Conservation (phyloP, 2,329 filamentous ascomycete species). For the Paramyrothecium roridum region DNA sequence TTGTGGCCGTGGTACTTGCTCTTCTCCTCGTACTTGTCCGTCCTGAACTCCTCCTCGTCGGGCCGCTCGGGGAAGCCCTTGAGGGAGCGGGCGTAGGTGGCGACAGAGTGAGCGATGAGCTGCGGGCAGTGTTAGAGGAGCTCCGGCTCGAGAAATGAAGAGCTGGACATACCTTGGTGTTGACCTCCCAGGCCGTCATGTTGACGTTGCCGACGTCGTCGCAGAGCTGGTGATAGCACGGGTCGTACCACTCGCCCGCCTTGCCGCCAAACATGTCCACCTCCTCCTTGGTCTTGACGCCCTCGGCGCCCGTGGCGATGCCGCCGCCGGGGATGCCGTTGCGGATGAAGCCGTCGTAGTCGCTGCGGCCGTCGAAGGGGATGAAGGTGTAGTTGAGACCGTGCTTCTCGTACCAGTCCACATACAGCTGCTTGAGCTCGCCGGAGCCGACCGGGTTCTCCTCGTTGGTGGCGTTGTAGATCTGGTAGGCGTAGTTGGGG, state of each 20-base stretch:
- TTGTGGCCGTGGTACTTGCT: constrained; percentile 49
- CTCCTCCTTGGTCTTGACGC: constrained; percentile 68
- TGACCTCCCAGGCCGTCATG: constrained; percentile 57
- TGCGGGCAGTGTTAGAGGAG: constrained; percentile 19
- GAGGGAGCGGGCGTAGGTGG: constrained; percentile 64
- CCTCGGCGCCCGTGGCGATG: constrained; percentile 75
- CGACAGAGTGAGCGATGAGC: constrained; percentile 71
- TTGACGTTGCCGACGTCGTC: constrained; percentile 58
- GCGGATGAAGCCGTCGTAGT: constrained; percentile 75
- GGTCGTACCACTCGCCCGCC: constrained; percentile 58
- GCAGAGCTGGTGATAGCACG: constrained; percentile 60
- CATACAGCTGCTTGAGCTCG: constrained; percentile 65
- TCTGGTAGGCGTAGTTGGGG: constrained; percentile 63
- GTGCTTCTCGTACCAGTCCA: constrained; percentile 61
- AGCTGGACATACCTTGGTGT: constrained; percentile 48
- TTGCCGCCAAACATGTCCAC: constrained; percentile 66
- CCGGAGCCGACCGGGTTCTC: constrained; percentile 69
- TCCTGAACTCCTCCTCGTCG: constrained; percentile 19
- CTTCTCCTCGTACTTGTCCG: constrained; percentile 24
- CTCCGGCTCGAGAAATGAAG: not conserved
- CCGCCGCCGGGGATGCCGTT: constrained; percentile 72
- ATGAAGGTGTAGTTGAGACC: constrained; percentile 67
- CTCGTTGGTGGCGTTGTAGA: constrained; percentile 70
- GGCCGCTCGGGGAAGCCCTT: constrained; percentile 60
- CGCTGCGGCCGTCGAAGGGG: constrained; percentile 74